Evolutionary conservation across 1,139 yeast species (phyloP), one percentile per base, ranked within the genome.

Genomic region (Taphrina confusa): DNA sequence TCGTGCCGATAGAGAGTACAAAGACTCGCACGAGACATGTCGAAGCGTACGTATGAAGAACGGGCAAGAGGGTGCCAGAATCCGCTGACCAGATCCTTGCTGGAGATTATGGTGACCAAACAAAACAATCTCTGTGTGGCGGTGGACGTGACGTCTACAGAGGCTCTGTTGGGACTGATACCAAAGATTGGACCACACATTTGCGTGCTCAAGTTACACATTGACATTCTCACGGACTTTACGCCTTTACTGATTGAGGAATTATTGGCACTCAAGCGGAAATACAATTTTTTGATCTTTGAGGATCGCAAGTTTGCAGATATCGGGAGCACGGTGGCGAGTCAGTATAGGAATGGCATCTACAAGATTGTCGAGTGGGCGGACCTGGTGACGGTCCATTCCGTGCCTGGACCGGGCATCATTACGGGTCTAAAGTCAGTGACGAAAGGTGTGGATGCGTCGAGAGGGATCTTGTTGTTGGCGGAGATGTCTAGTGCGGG

Each of bases 251-350:
- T 97, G 0, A 80, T 92, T 28, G 73, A 73, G 9, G 97, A 97
- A 2, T 75, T 94, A 65, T 73, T 85, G 64, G 82, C 73, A 61
- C 76, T 91, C 33, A 82, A 96, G 6, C 75, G 80, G 66, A 87
- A 87, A 70, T 92, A 90, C 74, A 81, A 85, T 65, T 91, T 91
- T 68, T 75, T 92, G 78, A 85, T 91, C 65, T 91, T 91, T 70
- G 98, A 91, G 74, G 98, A 91, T 74, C 82, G 99, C 66, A 94
- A 94, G 76, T 94, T 94, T 74, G 98, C 98, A 28, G 99, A 94
- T 73, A 94, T 94, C 68, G 99, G 99, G n/a, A 89, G 90, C 69
- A 94, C 98, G 1, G 98, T 92, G 57, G 91, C 91, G 74, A 80
- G 88, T 44, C 99, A 94, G 74, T 94, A 92, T 74, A 77, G 85